Evolutionary conservation across 164 flowering plant species (phyloP), one percentile per base, ranked within the genome.

Genomic region (Echeveria elegans): DNA sequence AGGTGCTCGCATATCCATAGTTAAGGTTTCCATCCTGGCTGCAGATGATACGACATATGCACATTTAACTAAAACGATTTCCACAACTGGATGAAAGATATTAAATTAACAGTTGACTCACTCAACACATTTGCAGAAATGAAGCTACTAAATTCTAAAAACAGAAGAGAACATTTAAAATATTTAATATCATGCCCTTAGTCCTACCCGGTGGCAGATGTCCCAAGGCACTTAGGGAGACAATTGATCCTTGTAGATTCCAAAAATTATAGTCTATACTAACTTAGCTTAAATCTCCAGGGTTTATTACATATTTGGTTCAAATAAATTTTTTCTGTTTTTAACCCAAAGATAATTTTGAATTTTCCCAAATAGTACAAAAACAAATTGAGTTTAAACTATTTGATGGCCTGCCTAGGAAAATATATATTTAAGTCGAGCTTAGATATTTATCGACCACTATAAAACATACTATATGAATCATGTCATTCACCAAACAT

Each of bases 1-100:
- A 85, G 63, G 93, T 88, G 79, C 98, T 94, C 59, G 98, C 91
- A 85, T 86, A 94, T 69, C 98, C 98, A 80, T 91, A 94, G 82
- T 96, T 94, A 75, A 90, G 89, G 76, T 88, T 88, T 58, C 89
- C 90, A 80, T 93, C 88, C 72, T 87, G 96, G 79, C 98, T 90
- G 88, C 72, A 26, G 19, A 53, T 66, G 43, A 26, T 14, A 75
- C 19, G 18, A 26, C 4, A 53, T 28, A 53, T 31, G 2, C 10
- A 12, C 30, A 53, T 24, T 28, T n/a, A n/a, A 53, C 0, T 2
- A 16, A 23, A 26, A 53, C 11, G 10, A 53, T 26, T 52, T 21
- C 12, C 5, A 6, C 18, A 53, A 11, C 6, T 26, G 4, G 5
- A 21, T 53, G 60, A 53, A 26, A 21, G 26, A 52, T 2, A 29